Evolutionary conservation across 1,139 yeast genomes (phyloP).

Genomic region (Oligophagozyma castellii): DNA sequence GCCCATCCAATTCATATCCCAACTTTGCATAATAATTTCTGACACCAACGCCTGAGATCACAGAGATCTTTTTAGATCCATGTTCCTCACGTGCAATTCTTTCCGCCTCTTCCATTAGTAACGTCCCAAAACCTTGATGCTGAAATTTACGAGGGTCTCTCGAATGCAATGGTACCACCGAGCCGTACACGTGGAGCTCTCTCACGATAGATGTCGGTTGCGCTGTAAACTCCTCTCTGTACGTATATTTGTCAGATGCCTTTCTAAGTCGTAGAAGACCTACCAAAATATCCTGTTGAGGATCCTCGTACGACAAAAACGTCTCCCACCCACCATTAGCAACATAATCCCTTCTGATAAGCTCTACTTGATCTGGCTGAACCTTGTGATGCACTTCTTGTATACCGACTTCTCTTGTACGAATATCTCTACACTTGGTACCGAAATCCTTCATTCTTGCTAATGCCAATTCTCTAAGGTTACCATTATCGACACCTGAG

Average conservation of each 20-base stretch:
- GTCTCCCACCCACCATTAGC: conserved; percentile 99
- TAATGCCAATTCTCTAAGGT: conserved; percentile 83
- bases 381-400: conserved; percentile 97
- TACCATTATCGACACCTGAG: conserved; percentile 97
- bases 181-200: conserved; percentile 93
- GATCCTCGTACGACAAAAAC: conserved; percentile 89
- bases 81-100: conserved; percentile 92
- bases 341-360: conserved; percentile 86
- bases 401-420: conserved; percentile 97
- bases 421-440: conserved; percentile 89
- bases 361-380: conserved; percentile 92
- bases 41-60: conserved; percentile 95
- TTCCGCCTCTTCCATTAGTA: conserved; percentile 96
- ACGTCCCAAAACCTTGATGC: conserved; percentile 97
- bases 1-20: conserved; percentile 90
- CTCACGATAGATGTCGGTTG: conserved; percentile 90
- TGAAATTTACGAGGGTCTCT: conserved; percentile 96
- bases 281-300: conserved; percentile 87
- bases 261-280: conserved; percentile 81
- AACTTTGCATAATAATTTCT: conserved; percentile 86
- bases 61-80: conserved; percentile 81
- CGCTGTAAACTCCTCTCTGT: conserved; percentile 69
- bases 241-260: conserved; percentile 82
- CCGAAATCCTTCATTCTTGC: conserved; percentile 99
- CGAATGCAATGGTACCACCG: conserved; percentile 94